Evolutionary conservation across 2,329 filamentous ascomycete species (phyloP).

Genomic region (Coleophoma eucalyptorum): DNA sequence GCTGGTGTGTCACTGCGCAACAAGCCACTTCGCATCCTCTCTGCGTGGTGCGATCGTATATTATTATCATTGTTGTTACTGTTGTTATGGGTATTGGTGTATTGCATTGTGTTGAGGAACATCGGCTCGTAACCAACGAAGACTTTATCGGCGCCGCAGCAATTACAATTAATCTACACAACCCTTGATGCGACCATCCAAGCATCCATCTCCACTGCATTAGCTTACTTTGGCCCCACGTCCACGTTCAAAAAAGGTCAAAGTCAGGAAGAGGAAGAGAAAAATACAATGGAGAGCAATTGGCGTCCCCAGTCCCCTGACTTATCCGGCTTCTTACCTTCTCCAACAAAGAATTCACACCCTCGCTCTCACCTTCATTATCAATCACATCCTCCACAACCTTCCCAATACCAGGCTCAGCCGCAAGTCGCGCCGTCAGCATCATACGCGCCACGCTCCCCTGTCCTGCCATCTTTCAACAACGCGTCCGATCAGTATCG

Average conservation of each 20-base stretch:
- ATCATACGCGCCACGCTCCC: constrained; percentile 22
- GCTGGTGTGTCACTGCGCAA: no score
- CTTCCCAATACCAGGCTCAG: constrained; percentile 3
- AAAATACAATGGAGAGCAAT: constrained; percentile 20
- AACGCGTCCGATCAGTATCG: constrained; percentile 4
- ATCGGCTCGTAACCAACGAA: no score
- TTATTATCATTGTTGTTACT: no score
- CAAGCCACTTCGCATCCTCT: no score
- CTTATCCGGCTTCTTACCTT: constrained; percentile 24
- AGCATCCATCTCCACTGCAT: background rate
- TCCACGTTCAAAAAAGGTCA: constrained; percentile 4
- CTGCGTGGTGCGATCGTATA: no score
- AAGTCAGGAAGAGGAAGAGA: background rate
- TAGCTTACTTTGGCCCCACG: constrained; percentile 1
- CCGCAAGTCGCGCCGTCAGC: constrained; percentile 3
- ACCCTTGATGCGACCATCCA: background rate
- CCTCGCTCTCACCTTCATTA: constrained; percentile 4
- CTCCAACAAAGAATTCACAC: constrained; percentile 18
- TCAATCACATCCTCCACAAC: constrained; percentile 3
- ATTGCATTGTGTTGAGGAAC: no score
- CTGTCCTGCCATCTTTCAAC: constrained; percentile 17
- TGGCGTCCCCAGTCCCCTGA: constrained; percentile 30
- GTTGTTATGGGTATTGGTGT: no score
- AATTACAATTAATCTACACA: constrained; percentile 21
- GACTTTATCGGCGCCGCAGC: constrained; percentile 1